Percentiles rank a stretch among this genome's conserved stretches.
Conservation (phyloP, 2,329 filamentous ascomycete species). For the Arthrobotrys pseudoclavata region DNA sequence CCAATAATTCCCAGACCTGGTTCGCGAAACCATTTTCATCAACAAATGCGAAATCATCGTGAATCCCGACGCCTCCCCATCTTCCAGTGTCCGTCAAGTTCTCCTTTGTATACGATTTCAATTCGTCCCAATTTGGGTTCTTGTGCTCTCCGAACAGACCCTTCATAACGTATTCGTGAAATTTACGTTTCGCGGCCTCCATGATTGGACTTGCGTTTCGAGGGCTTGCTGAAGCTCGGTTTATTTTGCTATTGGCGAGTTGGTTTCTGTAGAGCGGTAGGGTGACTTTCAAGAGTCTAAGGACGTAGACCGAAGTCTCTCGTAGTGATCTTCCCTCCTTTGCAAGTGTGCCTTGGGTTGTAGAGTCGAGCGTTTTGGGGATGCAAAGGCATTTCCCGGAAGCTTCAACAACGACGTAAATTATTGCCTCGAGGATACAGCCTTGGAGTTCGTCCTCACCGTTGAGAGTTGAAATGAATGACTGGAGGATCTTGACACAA, state of each 20-base stretch:
- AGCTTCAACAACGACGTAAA: conserved; percentile 60
- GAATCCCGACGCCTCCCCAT: conserved; percentile 44
- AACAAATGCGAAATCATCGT: conserved; percentile 42
- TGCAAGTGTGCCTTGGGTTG: not conserved
- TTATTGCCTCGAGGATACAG: conserved; percentile 59
- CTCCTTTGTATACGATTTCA: conserved; percentile 23
- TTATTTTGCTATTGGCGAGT: conserved; percentile 13
- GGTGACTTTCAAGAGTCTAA: conserved; percentile 60
- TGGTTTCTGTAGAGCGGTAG: conserved; percentile 47
- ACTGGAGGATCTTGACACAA: conserved; percentile 49
- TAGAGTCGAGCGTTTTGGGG: not conserved
- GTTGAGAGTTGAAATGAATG: conserved; percentile 49
- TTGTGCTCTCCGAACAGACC: conserved; percentile 46
- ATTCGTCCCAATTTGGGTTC: conserved; percentile 34
- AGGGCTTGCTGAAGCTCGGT: not conserved
- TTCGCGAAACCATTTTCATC: conserved; percentile 52
- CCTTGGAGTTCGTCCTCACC: conserved; percentile 46
- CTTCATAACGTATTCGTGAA: conserved; percentile 48
- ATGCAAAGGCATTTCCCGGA: conserved; percentile 52
- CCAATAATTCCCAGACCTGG: conserved; percentile 50
- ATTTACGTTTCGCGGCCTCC: conserved; percentile 30
- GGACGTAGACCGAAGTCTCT: conserved; percentile 61
- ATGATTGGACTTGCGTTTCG: conserved; percentile 20
- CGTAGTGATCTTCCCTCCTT: conserved; percentile 34
- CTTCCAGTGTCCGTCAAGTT: not conserved